Conservation (phyloP, 2,329 filamentous ascomycete species). For the Penicillium sp. region DNA sequence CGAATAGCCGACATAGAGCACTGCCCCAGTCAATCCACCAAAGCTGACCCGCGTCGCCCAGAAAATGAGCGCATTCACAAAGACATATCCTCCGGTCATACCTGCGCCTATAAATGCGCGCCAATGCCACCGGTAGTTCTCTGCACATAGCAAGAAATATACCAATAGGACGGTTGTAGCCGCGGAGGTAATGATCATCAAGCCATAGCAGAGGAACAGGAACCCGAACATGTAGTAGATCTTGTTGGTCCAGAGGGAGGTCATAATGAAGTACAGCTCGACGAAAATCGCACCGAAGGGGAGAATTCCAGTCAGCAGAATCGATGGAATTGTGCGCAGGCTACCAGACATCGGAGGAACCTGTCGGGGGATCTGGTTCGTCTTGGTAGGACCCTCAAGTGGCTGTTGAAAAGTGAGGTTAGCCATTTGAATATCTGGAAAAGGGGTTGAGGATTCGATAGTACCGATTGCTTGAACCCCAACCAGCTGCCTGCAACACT, state of each 20-base stretch:
- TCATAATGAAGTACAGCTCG: conserved; percentile 99
- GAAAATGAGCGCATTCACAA: conserved; percentile 85
- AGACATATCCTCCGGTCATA: conserved; percentile 87
- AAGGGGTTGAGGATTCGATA: conserved; percentile 10
- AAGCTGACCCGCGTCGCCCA: conserved; percentile 86
- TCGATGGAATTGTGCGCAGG: conserved; percentile 80
- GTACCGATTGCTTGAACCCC: conserved; percentile 70
- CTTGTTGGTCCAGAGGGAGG: conserved; percentile 95
- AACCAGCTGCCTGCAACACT: conserved; percentile 90
- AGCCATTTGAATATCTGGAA: conserved; percentile 1
- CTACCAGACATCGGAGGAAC: conserved; percentile 83
- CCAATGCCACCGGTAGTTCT: conserved; percentile 99
- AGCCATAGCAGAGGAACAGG: conserved; percentile 92
- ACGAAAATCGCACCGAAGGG: conserved; percentile 97
- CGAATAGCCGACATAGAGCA: conserved; percentile 92
- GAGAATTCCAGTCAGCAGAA: conserved; percentile 86
- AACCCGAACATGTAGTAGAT: conserved; percentile 99
- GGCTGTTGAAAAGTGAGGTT: conserved; percentile 37
- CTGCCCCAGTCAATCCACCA: conserved; percentile 76
- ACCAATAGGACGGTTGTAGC: conserved; percentile 91
- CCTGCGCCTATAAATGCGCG: conserved; percentile 88
- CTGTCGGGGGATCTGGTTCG: conserved; percentile 96
- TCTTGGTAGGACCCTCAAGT: conserved; percentile 79
- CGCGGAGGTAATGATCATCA: conserved; percentile 95
- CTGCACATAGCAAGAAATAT: conserved; percentile 91